Evolutionary conservation across 1,284 basidiomycete species (phyloP).

Genomic region (Cystobasidium pallidum): DNA sequence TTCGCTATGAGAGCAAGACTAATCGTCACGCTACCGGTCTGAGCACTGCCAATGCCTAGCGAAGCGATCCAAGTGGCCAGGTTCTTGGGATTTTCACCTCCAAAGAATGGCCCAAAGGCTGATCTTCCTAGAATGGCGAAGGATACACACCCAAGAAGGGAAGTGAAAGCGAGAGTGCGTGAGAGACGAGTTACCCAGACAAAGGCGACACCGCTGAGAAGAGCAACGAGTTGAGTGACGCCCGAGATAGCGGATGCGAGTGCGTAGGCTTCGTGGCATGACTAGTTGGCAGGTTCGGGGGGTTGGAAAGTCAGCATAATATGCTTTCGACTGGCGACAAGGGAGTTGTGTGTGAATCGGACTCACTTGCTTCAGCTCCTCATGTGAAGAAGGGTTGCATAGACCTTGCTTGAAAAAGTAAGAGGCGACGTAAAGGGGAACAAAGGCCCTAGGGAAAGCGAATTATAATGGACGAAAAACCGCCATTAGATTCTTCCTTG

Average conservation of each 20-base stretch:
- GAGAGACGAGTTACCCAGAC: slow-evolving; percentile 31
- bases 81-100: slow-evolving; percentile 38
- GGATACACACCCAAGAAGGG: slow-evolving; percentile 40
- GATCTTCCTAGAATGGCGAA: slow-evolving; percentile 37
- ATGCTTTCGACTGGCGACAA: too few relatives aligned
- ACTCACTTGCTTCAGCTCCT: slow-evolving; percentile 23
- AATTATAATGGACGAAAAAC: background rate
- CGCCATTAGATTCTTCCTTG: too few relatives aligned
- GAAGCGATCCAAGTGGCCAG: slow-evolving; percentile 35
- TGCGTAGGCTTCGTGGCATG: slow-evolving; percentile 48
- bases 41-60: slow-evolving; percentile 42
- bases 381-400: slow-evolving; percentile 13
- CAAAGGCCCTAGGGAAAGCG: slow-evolving; percentile 44
- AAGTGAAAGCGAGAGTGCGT: slow-evolving; percentile 25
- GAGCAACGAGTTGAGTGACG: slow-evolving; percentile 48
- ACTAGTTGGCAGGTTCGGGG: too few relatives aligned
- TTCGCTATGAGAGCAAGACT: slow-evolving; percentile 47
- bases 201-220: slow-evolving; percentile 47
- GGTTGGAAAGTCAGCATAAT: too few relatives aligned
- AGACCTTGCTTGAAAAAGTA: slow-evolving; percentile 29
- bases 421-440: slow-evolving; percentile 47
- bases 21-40: slow-evolving; percentile 47
- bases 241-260: slow-evolving; percentile 48
- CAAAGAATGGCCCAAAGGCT: slow-evolving; percentile 14
- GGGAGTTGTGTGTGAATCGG: too few relatives aligned